These are phyloP conservation scores for Leccinum uliginosum DNA, from an alignment of 768 basidiomycete species.

Conservation along the genomic window DNA sequence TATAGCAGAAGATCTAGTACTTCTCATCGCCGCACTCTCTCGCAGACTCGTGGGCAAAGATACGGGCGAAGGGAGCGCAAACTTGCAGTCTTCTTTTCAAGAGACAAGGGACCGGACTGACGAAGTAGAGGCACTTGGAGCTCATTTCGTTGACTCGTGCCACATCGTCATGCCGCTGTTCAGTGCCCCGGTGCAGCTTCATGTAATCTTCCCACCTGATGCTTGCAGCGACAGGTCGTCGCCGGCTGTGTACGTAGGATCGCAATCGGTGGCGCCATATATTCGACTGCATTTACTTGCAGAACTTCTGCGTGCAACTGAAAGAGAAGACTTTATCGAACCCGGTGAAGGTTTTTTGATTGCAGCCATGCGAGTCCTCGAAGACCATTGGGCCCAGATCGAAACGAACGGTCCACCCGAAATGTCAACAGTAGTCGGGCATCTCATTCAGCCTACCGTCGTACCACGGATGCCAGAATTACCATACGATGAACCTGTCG, in stretches of 20 bases:
- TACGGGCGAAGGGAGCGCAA: slow-evolving; percentile 32
- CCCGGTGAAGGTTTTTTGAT: slow-evolving; percentile 70
- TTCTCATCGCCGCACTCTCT: slow-evolving; percentile 54
- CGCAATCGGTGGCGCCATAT: slow-evolving; percentile 67
- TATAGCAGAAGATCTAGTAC: slow-evolving; percentile 46
- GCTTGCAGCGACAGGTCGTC: slow-evolving; percentile 41
- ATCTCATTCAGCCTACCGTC: slow-evolving; percentile 13
- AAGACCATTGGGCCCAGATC: slow-evolving; percentile 63
- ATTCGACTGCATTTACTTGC: slow-evolving; percentile 79
- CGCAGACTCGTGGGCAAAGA: slow-evolving; percentile 48
- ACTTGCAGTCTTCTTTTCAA: slow-evolving; percentile 10
- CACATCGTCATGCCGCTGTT: slow-evolving; percentile 62
- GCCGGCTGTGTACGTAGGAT: slow-evolving; percentile 74
- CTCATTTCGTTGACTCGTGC: slow-evolving; percentile 39
- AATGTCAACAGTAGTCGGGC: slow-evolving; percentile 58
- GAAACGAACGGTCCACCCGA: slow-evolving; percentile 74
- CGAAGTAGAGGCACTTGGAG: slow-evolving; percentile 56
- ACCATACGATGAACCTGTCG: neutral
- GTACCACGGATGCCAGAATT: slow-evolving; percentile 15
- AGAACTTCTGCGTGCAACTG: slow-evolving; percentile 53
- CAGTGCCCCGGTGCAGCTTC: slow-evolving; percentile 59
- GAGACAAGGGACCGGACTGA: slow-evolving; percentile 26
- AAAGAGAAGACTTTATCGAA: slow-evolving; percentile 52
- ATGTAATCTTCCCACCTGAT: slow-evolving; percentile 51
- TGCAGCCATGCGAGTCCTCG: slow-evolving; percentile 63